These are phyloP conservation scores for Mycena citricolor DNA, from an alignment of 1,284 basidiomycete species.

Conservation along the genomic window DNA sequence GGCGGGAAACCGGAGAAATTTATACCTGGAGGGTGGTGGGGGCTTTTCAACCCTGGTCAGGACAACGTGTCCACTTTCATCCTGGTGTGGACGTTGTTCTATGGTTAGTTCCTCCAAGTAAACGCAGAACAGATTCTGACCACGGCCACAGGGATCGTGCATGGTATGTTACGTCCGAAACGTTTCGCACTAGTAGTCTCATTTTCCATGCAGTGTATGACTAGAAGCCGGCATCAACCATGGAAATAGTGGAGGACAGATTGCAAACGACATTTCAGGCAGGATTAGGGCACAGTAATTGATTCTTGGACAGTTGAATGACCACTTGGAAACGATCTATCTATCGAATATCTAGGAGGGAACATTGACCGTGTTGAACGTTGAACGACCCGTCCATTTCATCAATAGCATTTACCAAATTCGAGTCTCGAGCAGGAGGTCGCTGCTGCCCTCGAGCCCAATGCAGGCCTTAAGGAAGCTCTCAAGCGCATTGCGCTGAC, in stretches of 20 bases:
- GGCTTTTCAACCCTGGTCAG: slow-evolving; percentile 76
- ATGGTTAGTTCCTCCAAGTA: slow-evolving; percentile 53
- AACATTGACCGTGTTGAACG: background rate
- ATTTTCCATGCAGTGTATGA: slow-evolving; percentile 16
- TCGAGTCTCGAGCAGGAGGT: slow-evolving; percentile 84
- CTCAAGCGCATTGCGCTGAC: slow-evolving; percentile 94
- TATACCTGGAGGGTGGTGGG: slow-evolving; percentile 59
- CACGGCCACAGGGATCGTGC: slow-evolving; percentile 34
- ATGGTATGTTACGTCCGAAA: slow-evolving; percentile 30
- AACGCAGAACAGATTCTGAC: background rate
- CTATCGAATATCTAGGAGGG: too few species aligned
- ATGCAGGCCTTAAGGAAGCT: slow-evolving; percentile 91
- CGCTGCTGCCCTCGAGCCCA: slow-evolving; percentile 79
- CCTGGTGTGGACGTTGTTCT: slow-evolving; percentile 87
- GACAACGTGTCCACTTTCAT: slow-evolving; percentile 87
- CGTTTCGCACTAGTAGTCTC: background rate
- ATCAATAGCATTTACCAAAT: slow-evolving; percentile 64
- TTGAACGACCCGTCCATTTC: too few species aligned
- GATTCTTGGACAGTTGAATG: slow-evolving; percentile 23
- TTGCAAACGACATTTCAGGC: background rate
- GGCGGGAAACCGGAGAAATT: slow-evolving; percentile 58
- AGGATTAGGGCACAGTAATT: too few species aligned
- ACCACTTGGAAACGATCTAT: too few species aligned
- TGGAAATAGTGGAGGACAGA: background rate
- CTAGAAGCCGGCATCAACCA: slow-evolving; percentile 4